These are phyloP conservation scores for Suhomyces ambrosiae DNA, from an alignment of 1,139 yeast genomes.

Conservation along the genomic window DNA sequence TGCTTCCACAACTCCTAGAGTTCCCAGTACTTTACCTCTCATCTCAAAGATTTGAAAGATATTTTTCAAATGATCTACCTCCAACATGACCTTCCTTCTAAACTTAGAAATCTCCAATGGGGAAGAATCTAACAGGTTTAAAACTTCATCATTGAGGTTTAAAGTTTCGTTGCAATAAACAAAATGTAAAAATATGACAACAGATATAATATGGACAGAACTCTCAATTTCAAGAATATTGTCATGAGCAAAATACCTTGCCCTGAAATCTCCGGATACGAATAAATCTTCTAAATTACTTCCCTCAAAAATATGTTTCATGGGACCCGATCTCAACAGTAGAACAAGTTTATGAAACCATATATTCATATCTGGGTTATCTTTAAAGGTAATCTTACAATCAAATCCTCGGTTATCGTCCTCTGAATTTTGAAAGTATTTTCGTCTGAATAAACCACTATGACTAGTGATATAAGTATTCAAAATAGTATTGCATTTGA, in stretches of 20 bases:
- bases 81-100: constrained; percentile 10
- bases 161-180: constrained; percentile 32
- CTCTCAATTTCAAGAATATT: constrained; percentile 20
- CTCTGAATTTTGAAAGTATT: background rate
- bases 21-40: constrained; percentile 1
- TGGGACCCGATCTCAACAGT: constrained; percentile 29
- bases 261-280: constrained; percentile 25
- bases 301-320: constrained; percentile 25
- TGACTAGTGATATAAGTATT: background rate
- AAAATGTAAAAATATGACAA: constrained; percentile 36
- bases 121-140: constrained; percentile 3
- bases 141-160: constrained; percentile 6
- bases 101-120: constrained; percentile 6
- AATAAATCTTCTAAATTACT: constrained; percentile 19
- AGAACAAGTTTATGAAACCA: constrained; percentile 38
- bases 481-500: background rate
- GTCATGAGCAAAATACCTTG: constrained; percentile 20
- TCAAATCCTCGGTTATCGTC: constrained; percentile 23
- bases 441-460: background rate
- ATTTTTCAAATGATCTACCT: constrained; percentile 21
- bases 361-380: constrained; percentile 23
- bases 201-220: constrained; percentile 27
- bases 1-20: constrained; percentile 1
- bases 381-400: constrained; percentile 24
- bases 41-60: constrained; percentile 23